phyloP scores from a whole-genome alignment of 495 filamentous ascomycete genomes.

The Lophiotrema nucula region DNA sequence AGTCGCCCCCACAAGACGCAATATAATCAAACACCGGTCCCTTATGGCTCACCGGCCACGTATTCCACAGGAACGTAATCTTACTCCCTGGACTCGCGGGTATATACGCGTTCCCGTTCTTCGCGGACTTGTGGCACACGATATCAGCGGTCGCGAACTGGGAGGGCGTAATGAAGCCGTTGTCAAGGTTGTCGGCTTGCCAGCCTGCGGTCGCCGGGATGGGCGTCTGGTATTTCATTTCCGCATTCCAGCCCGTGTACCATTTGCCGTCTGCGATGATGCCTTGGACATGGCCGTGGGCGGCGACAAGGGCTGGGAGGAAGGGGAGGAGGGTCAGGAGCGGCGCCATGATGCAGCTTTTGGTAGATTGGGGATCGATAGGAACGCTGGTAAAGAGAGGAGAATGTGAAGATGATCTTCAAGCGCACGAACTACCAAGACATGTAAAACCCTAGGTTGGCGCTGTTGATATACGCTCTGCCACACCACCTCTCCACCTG shows the following conservation, averaged over 20 bases:
- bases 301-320: constrained; percentile 8
- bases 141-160: constrained; percentile 47
- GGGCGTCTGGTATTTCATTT: constrained; percentile 35
- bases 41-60: constrained; percentile 32
- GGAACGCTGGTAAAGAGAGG: neutral
- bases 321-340: neutral
- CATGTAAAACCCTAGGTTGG: too few relatives aligned
- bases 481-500: too few relatives aligned
- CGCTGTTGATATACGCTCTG: too few relatives aligned
- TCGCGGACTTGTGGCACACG: constrained; percentile 55
- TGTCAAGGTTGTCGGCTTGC: constrained; percentile 55
- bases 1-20: constrained; percentile 29
- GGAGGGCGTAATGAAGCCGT: constrained; percentile 57
- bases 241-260: constrained; percentile 52
- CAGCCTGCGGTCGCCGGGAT: constrained; percentile 55
- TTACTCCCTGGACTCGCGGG: constrained; percentile 35
- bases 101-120: constrained; percentile 53
- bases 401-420: neutral
- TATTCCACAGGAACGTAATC: constrained; percentile 46
- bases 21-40: constrained; percentile 34
- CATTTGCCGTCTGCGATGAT: constrained; percentile 33
- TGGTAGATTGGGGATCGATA: neutral
- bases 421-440: too few relatives aligned
- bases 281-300: constrained; percentile 31
- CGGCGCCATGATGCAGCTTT: constrained; percentile 1